Percentiles rank a stretch among this genome's conserved stretches.
Conservation (phyloP, 352 stramenopile genomes). For the Globisporangium barbulae region DNA sequence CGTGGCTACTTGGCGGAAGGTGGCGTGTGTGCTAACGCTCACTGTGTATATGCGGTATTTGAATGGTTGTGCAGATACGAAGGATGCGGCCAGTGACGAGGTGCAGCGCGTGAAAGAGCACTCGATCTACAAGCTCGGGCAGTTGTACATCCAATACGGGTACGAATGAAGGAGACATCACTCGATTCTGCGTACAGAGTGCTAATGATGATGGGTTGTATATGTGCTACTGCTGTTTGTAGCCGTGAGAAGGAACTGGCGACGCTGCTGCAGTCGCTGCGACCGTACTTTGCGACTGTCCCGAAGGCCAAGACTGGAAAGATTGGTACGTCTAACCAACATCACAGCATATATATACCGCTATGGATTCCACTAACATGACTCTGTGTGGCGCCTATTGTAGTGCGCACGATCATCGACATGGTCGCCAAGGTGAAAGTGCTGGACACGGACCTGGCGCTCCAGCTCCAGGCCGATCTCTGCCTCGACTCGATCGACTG, state of each 20-base stretch:
- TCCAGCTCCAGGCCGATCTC: conserved; percentile 93
- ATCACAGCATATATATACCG: not conserved
- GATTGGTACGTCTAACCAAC: conserved; percentile 67
- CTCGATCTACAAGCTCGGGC: conserved; percentile 93
- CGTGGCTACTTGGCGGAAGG: too few relatives aligned
- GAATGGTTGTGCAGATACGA: conserved; percentile 28
- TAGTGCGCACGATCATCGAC: conserved; percentile 97
- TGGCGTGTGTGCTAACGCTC: not conserved
- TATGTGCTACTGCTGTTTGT: conserved; percentile 18
- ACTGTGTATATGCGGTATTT: not conserved
- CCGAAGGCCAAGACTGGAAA: conserved; percentile 99
- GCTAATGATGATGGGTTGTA: not conserved
- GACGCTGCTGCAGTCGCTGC: conserved; percentile 81
- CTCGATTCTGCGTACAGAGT: not conserved
- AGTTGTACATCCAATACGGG: conserved; percentile 88
- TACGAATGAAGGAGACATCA: conserved; percentile 21
- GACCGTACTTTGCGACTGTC: conserved; percentile 94
- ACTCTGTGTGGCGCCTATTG: conserved; percentile 2
- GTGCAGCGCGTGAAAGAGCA: conserved; percentile 94
- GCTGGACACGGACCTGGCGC: conserved; percentile 86
- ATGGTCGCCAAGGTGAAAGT: conserved; percentile 93
- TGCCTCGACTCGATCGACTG: conserved; percentile 95
- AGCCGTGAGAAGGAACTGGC: conserved; percentile 83
- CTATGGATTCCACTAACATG: not conserved
- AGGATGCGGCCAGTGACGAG: conserved; percentile 60